Evolutionary conservation across 148 eudicot genomes (phyloP), one percentile per base, ranked within the genome.

Genomic region (Rhododendron simsii): DNA sequence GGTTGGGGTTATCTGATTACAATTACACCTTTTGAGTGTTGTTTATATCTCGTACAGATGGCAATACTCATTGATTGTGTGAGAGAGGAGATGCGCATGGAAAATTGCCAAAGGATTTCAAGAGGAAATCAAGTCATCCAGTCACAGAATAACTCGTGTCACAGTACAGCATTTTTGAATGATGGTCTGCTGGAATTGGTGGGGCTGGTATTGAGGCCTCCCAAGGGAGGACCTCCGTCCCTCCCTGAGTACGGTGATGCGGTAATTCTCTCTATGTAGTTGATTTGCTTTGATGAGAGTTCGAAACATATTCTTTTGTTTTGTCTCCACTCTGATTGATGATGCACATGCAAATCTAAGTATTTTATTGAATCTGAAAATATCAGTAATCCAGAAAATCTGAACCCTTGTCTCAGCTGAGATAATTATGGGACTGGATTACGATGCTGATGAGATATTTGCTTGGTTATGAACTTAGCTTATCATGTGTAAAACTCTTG

Each of bases 231-330:
- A 82, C 99, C 98, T 89, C 98, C 98, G 78, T 81, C 92, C 26
- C 94, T 98, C 48, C 98, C 98, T 33, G 98, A 93, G 86, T 90
- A 90, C 90, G 86, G 88, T 80, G 99, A 98, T 87, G 94, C 98
- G 91, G 99, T 98, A 91, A 78, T 78, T 44, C 63, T 85, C 83
- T 82, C 84, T 85, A 21, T 65, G 8, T 69, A n/a, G 21, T 57
- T 35, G 81, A 35, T 21, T 41, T 41, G 44, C 5, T 6, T 13
- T 50, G 33, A 33, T 69, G 41, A 69, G 18, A 26, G 5, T 83
- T 23, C 5, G 20, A 39, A 39, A 80, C 48, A 14, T 81, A 55
- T 26, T 69, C 33, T 41, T 63, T 63, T 47, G 0, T 78, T 10
- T 28, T 18, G 21, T 45, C 74, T 20, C 21, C 50, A 28, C 67